Percentiles rank a stretch among this genome's conserved stretches.
These are phyloP conservation scores for Paecilomyces niveus DNA, from an alignment of 2,329 filamentous ascomycete species.

Conservation along the genomic window DNA sequence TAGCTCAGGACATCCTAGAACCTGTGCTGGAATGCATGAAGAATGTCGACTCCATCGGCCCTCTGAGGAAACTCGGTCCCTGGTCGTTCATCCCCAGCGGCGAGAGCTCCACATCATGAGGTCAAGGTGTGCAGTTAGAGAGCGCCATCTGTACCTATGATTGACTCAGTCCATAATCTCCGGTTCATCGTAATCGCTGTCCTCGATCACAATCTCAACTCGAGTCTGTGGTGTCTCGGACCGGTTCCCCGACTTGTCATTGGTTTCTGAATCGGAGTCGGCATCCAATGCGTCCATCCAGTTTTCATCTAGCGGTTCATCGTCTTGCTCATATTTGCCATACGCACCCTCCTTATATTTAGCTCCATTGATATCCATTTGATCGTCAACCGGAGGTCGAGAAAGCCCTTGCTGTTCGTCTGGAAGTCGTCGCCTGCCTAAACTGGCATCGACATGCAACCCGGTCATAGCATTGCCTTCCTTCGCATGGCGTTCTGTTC, in stretches of 20 bases:
- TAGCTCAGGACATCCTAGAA: slow-evolving; percentile 36
- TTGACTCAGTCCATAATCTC: slow-evolving; percentile 34
- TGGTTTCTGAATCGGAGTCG: slow-evolving; percentile 20
- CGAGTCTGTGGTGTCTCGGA: slow-evolving; percentile 10
- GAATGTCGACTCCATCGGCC: slow-evolving; percentile 24
- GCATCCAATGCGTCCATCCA: slow-evolving; percentile 22
- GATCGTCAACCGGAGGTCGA: neutral
- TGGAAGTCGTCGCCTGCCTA: too few species aligned
- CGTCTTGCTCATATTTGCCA: slow-evolving; percentile 14
- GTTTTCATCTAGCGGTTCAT: slow-evolving; percentile 23
- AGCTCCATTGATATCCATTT: slow-evolving; percentile 4
- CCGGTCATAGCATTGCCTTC: neutral
- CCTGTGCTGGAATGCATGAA: slow-evolving; percentile 22
- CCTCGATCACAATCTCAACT: slow-evolving; percentile 43
- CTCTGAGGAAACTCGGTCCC: slow-evolving; percentile 26
- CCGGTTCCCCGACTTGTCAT: slow-evolving; percentile 4
- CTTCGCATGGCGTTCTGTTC: slow-evolving; percentile 24
- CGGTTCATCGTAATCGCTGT: slow-evolving; percentile 49
- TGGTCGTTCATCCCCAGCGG: slow-evolving; percentile 16
- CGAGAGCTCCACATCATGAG: slow-evolving; percentile 2
- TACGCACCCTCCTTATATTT: slow-evolving; percentile 10
- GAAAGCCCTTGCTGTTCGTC: neutral
- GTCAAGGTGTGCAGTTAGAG: neutral
- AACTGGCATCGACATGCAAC: neutral
- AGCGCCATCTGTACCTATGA: neutral